Percentiles rank a stretch among this genome's conserved stretches.
These are phyloP conservation scores for Gremmenia infestans DNA, from an alignment of 2,329 filamentous ascomycete species.

Conservation along the genomic window DNA sequence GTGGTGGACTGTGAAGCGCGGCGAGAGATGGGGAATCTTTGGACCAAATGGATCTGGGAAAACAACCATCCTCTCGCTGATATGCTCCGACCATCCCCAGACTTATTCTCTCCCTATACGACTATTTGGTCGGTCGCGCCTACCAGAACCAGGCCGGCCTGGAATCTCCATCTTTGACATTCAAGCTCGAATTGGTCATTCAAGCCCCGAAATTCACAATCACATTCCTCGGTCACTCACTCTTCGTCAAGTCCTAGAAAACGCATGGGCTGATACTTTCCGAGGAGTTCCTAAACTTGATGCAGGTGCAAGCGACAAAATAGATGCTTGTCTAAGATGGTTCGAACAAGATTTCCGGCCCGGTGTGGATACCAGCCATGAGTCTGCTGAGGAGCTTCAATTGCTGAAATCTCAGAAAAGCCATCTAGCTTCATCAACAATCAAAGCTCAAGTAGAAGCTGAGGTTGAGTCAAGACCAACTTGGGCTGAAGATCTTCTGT, in stretches of 20 bases:
- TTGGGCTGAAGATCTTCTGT: constrained; percentile 65
- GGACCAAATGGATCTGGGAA: constrained; percentile 94
- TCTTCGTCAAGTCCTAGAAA: constrained; percentile 71
- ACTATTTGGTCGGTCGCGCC: constrained; percentile 75
- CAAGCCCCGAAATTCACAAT: constrained; percentile 87
- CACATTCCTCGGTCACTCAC: constrained; percentile 80
- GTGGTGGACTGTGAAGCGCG: constrained; percentile 75
- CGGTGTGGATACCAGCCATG: constrained; percentile 21
- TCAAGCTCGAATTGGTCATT: constrained; percentile 84
- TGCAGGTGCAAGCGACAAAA: constrained; percentile 47
- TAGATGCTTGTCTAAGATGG: constrained; percentile 68
- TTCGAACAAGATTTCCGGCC: constrained; percentile 72
- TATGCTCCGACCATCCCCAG: constrained; percentile 94
- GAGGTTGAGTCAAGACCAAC: constrained; percentile 29
- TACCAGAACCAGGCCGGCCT: constrained; percentile 61
- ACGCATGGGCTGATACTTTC: constrained; percentile 88
- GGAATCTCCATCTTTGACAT: constrained; percentile 91
- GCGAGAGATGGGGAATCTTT: constrained; percentile 88
- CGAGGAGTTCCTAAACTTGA: constrained; percentile 63
- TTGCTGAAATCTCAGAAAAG: no score
- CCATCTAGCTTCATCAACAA: background rate
- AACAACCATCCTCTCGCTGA: constrained; percentile 85
- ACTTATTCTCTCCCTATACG: constrained; percentile 84
- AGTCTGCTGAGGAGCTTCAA: constrained; percentile 1
- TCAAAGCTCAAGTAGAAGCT: background rate